These are phyloP conservation scores for Botrytis medusae DNA, from an alignment of 2,329 filamentous ascomycete genomes.

Conservation along the genomic window DNA sequence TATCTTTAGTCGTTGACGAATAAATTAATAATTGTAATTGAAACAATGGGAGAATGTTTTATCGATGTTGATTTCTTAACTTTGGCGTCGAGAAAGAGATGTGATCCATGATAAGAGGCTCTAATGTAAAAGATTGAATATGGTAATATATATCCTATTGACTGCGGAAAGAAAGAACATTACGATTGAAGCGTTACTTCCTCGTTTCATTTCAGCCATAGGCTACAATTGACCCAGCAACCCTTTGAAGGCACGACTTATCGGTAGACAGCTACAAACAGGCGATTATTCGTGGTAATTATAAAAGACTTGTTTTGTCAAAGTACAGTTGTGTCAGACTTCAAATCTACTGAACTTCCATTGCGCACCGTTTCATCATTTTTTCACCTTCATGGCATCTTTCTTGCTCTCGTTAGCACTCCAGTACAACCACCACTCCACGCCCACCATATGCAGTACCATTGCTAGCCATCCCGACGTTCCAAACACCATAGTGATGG, in stretches of 20 bases:
- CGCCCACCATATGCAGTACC: not conserved
- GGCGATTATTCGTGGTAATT: not conserved
- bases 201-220: not conserved
- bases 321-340: not conserved
- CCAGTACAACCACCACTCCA: conserved; percentile 9
- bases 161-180: not conserved
- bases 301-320: not conserved
- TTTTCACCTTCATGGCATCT: not conserved
- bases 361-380: not conserved
- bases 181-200: not conserved
- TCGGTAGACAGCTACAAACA: not conserved
- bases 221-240: not conserved
- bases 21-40: not conserved
- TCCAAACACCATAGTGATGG: not conserved
- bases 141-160: not conserved
- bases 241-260: not conserved
- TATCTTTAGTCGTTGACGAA: not conserved
- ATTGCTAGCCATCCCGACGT: not conserved
- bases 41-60: not conserved
- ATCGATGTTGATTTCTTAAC: not conserved
- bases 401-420: not conserved
- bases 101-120: not conserved
- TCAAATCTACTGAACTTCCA: not conserved
- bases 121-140: not conserved
- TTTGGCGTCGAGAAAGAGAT: not conserved